Base-by-base conservation (phyloP, 768 basidiomycete genomes). In the Boletus barrowsii region DNA sequence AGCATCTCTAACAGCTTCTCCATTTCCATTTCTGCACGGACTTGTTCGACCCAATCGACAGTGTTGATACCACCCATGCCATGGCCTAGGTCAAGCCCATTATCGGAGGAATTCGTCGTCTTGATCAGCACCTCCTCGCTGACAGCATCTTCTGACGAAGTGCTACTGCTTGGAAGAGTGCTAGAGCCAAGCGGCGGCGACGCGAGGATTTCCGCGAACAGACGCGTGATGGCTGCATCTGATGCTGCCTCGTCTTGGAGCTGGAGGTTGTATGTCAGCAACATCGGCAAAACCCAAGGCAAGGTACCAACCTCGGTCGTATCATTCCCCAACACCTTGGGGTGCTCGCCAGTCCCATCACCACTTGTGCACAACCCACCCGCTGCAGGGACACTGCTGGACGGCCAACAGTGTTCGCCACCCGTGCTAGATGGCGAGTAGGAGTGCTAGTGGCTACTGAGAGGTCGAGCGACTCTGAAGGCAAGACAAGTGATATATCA, bases 381-480 rank as follows among this genome's bases (percentile, higher is more conserved):
- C 90, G 91, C 91, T 93, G 91, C 91, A 86, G 88, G 91, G 91
- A 78, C 86, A 83, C 79, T 79, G 79, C 74, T 65, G 79, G 67
- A 73, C 68, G 62, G 58, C 60, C 71, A 60, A 63, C 79, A 77
- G 80, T 81, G 83, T 80, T 85, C 91, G 82, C 91, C 91, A 93
- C 87, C 91, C 91, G 91, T 93, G 91, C 91, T 87, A 88, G 87
- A 86, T 93, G 91, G 91, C 91, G 84, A 93, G 91, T 88, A 85
- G 88, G 73, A 69, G 86, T 78, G 69, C 71, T 53, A 43, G 58
- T 62, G 46, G 60, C 66, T 69, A 62, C 71, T 60, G 68, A 71
- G 60, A 69, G 65, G 68, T 70, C 62, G 58, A 68, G 68, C 56
- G 56, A 56, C 53, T 66, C 44, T 55, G 59, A 59, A 57, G 60